These are phyloP conservation scores for Fagopyrum tataricum DNA, from an alignment of 148 eudicot species.

Conservation along the genomic window DNA sequence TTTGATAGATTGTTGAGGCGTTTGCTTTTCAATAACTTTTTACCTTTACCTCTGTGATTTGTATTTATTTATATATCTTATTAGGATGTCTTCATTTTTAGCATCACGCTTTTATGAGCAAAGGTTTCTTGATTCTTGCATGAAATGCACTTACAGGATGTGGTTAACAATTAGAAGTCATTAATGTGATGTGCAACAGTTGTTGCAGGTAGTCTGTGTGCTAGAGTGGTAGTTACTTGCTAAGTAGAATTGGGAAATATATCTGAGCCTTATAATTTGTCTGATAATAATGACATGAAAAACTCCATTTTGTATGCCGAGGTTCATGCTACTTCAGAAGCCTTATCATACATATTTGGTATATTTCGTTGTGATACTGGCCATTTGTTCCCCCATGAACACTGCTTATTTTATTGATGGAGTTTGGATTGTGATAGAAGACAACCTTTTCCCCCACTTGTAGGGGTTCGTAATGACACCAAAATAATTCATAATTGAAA, in stretches of 20 bases:
- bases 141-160: neutral
- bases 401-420: neutral
- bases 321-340: neutral
- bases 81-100: neutral
- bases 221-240: neutral
- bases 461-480: neutral
- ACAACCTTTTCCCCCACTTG: neutral
- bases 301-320: neutral
- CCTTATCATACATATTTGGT: neutral
- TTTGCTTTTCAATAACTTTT: neutral
- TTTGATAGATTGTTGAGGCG: constrained; percentile 4
- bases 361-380: neutral
- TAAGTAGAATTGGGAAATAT: neutral
- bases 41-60: neutral
- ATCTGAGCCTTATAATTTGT: neutral
- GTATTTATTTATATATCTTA: neutral
- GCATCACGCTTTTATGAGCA: neutral
- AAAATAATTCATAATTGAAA: neutral
- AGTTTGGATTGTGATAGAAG: constrained; percentile 3
- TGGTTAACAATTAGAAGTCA: neutral
- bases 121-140: neutral
- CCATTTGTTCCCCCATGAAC: neutral
- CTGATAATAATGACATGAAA: neutral
- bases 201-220: neutral
- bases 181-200: neutral